Base-by-base conservation (phyloP, 2,329 filamentous ascomycete species). In the Lasiodiplodia hormozganensis region DNA sequence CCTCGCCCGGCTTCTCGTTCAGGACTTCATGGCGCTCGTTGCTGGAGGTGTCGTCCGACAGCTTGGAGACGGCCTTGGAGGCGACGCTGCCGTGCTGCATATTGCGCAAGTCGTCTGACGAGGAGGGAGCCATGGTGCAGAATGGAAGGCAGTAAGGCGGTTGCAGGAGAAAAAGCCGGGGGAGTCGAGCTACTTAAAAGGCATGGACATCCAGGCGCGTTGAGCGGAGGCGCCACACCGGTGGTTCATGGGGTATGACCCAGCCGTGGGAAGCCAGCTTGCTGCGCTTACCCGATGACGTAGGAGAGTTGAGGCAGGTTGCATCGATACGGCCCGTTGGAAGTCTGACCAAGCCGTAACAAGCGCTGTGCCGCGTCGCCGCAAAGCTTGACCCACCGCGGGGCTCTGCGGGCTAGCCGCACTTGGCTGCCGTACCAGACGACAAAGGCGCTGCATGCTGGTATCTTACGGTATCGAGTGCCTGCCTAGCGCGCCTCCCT, bases 331-430 rank as follows among this genome's bases (percentile, higher is more conserved):
- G 40, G 25, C 16, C 16, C 40, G 40, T 36, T 21, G 58, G 2
- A 34, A 49, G 49, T 23, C 58, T 62, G 40, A 62, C 58, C 58
- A 62, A 62, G 58, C 58, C 58, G 58, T 62, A 62, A 21, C 23
- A 62, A 49, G 56, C 23, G 58, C 25, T 6, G 28, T 4, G 28
- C 60, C 43, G 60, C 60, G 31, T 31, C 60, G 60, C 60, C 60
- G 23, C 60, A 64, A 64, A 64, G 60, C 60, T 64, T 64, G 60
- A 64, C 60, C 60, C 60, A 49, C 60, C 36, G 8, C 25, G 60
- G 34, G 60, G 60, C 60, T 64, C 60, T 52, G 47, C 43, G 43
- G 60, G 6, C 60, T 64, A 64, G 60, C 25, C 60, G 28, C 28
- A 52, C 23, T 12, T 11, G 47, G 60, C 43, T 5, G 25, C 16